A percentile compares a stretch with the other conserved stretches of the same genome.
These are phyloP conservation scores for Eucalyptus erythrocorys DNA, from an alignment of 345 rosid genomes.

Conservation along the genomic window DNA sequence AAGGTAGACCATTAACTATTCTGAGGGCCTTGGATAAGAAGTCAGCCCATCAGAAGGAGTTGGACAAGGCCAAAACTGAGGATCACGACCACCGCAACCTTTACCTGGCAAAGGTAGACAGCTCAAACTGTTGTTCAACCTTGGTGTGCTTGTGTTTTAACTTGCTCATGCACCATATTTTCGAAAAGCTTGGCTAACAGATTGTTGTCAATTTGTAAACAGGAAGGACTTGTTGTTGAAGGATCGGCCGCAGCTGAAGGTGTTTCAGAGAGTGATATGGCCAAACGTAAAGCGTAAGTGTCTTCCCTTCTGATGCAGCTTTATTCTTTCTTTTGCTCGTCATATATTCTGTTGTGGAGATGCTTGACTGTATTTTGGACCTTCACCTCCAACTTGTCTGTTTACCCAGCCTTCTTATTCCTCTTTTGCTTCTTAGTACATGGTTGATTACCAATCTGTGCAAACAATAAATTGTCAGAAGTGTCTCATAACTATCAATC, in stretches of 20 bases:
- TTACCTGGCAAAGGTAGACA: slow-evolving; percentile 73
- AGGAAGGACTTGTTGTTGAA: slow-evolving; percentile 89
- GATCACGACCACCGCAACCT: slow-evolving; percentile 69
- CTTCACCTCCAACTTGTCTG: not conserved
- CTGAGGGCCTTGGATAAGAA: slow-evolving; percentile 79
- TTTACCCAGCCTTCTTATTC: not conserved
- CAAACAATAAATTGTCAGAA: not conserved
- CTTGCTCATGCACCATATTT: not conserved
- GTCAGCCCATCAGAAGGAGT: slow-evolving; percentile 60
- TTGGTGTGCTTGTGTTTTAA: not conserved
- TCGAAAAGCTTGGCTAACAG: not conserved
- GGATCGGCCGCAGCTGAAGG: slow-evolving; percentile 88
- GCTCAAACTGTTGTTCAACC: not conserved
- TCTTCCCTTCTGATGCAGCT: not conserved
- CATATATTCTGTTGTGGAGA: not conserved
- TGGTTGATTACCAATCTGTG: not conserved
- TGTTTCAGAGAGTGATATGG: slow-evolving; percentile 76
- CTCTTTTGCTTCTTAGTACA: not conserved
- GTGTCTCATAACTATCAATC: not conserved
- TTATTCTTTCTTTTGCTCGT: not conserved
- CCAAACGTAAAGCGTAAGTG: slow-evolving; percentile 47
- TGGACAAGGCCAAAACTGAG: slow-evolving; percentile 62
- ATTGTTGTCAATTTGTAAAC: not conserved
- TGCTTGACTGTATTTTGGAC: not conserved
- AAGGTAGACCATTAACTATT: slow-evolving; percentile 68